phyloP scores from a whole-genome alignment of 176 grass and related monocot genomes.

The Hyparrhenia diplandra region DNA sequence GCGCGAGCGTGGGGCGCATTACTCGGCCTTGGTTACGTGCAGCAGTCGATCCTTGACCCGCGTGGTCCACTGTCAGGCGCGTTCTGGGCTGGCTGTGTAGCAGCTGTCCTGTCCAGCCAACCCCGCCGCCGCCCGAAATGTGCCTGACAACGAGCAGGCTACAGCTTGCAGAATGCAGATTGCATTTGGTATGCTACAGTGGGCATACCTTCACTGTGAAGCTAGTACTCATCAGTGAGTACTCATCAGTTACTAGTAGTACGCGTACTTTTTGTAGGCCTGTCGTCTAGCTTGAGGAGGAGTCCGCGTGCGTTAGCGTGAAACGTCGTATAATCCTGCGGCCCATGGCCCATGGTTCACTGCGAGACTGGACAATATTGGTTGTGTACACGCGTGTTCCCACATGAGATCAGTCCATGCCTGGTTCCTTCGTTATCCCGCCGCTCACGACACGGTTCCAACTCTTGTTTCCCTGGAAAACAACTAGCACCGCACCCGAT shows the following conservation, averaged over 20 bases:
- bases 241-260: not conserved
- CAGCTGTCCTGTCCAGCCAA: not conserved
- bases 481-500: not conserved
- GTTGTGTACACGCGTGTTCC: not conserved
- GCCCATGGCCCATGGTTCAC: too few relatives aligned
- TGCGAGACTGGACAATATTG: too few relatives aligned
- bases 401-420: not conserved
- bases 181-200: not conserved
- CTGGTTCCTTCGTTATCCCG: not conserved
- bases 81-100: not conserved
- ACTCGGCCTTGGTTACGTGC: not conserved
- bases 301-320: not conserved
- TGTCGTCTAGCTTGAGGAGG: not conserved
- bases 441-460: not conserved
- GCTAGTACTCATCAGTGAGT: too few relatives aligned
- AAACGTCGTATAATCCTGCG: too few relatives aligned
- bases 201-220: not conserved
- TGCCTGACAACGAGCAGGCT: not conserved
- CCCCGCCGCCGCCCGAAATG: not conserved
- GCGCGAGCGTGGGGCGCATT: slow-evolving; percentile 5
- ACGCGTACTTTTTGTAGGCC: too few relatives aligned
- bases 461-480: not conserved
- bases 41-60: not conserved
- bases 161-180: not conserved
- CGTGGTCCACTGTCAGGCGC: not conserved